Evolutionary conservation across 164 flowering plant species (phyloP).

Genomic region (Tetracentron sinense): DNA sequence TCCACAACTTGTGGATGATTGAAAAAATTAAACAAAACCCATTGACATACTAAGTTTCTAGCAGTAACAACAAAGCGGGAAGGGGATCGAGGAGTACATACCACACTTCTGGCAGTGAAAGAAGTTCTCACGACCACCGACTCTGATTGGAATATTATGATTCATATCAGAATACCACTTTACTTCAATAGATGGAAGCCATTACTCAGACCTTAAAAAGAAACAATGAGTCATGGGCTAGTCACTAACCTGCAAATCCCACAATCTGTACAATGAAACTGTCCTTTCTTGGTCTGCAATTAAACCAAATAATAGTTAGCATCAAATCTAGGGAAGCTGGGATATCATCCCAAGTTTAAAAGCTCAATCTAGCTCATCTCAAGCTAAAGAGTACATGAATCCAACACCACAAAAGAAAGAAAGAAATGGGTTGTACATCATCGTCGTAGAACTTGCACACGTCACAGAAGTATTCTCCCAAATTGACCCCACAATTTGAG

Average conservation of each 20-base stretch:
- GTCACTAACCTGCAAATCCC: conserved; percentile 84
- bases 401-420: background rate
- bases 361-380: background rate
- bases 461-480: conserved; percentile 94
- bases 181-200: background rate
- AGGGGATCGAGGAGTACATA: conserved; percentile 21
- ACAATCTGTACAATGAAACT: conserved; percentile 88
- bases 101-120: conserved; percentile 28
- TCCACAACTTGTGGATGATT: no score
- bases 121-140: conserved; percentile 51
- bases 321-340: background rate
- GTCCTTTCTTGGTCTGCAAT: conserved; percentile 46
- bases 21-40: background rate
- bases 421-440: conserved; percentile 42
- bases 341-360: no score
- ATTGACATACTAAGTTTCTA: background rate
- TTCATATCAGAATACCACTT: conserved; percentile 1
- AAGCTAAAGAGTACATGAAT: background rate
- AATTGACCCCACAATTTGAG: conserved; percentile 83
- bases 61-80: background rate
- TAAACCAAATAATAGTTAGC: conserved; percentile 1
- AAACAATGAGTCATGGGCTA: background rate
- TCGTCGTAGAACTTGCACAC: conserved; percentile 92
- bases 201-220: background rate
- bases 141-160: conserved; percentile 34